Conservation (phyloP, 1,139 yeast species). For the Diutina neorugosa region DNA sequence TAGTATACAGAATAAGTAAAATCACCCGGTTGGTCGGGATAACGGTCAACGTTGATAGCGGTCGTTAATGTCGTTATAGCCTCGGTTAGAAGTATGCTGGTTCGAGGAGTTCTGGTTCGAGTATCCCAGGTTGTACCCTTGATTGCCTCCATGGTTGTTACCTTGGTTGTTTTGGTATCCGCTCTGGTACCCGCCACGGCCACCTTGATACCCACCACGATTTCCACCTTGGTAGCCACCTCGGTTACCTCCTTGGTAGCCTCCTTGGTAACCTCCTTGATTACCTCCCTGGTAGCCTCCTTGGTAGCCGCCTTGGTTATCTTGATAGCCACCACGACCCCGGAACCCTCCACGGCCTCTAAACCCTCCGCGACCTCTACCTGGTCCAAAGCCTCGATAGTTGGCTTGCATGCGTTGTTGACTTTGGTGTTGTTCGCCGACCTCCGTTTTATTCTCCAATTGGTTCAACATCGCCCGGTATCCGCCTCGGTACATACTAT, state of each 20-base stretch:
- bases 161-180: background rate
- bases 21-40: too few relatives aligned
- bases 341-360: background rate
- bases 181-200: background rate
- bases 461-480: conserved; percentile 20
- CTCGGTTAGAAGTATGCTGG: background rate
- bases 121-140: background rate
- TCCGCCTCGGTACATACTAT: conserved; percentile 30
- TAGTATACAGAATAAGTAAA: too few relatives aligned
- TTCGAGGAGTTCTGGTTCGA: background rate
- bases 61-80: background rate
- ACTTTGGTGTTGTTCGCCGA: background rate
- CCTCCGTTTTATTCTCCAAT: conserved; percentile 6
- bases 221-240: background rate
- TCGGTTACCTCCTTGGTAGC: conserved; percentile 5
- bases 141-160: background rate
- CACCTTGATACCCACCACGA: conserved; percentile 8
- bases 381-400: background rate
- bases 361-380: conserved; percentile 1
- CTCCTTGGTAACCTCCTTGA: conserved; percentile 9
- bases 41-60: background rate
- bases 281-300: conserved; percentile 4
- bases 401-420: background rate
- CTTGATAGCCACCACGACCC: background rate
- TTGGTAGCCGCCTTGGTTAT: background rate